Conservation (phyloP, 768 basidiomycete genomes). For the Pleurotus cornucopiae region DNA sequence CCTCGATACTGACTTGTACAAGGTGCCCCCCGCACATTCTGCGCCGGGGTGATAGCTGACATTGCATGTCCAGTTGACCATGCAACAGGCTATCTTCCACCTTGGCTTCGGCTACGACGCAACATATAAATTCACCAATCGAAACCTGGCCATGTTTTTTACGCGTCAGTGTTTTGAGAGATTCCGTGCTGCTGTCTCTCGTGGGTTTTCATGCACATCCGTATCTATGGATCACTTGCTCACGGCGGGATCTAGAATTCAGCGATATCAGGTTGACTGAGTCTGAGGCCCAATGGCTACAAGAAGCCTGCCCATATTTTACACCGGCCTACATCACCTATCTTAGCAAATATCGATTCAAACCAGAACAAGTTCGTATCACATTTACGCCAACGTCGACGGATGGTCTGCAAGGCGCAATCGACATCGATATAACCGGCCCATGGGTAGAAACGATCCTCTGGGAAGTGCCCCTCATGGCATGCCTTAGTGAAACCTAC, state of each 20-base stretch:
- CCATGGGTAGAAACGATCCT: slow-evolving; percentile 83
- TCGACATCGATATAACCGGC: slow-evolving; percentile 72
- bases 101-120: slow-evolving; percentile 72
- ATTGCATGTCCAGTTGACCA: slow-evolving; percentile 60
- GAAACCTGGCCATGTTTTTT: slow-evolving; percentile 62
- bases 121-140: slow-evolving; percentile 79
- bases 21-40: slow-evolving; percentile 41
- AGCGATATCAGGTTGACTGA: slow-evolving; percentile 52
- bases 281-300: slow-evolving; percentile 67
- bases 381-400: slow-evolving; percentile 56
- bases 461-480: slow-evolving; percentile 97
- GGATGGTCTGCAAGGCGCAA: slow-evolving; percentile 47
- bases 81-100: slow-evolving; percentile 88
- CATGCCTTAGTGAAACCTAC: slow-evolving; percentile 85
- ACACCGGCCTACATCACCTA: slow-evolving; percentile 69
- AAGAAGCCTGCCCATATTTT: slow-evolving; percentile 70
- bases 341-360: slow-evolving; percentile 64
- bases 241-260: slow-evolving; percentile 48
- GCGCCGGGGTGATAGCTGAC: neutral
- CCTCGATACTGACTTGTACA: slow-evolving; percentile 94
- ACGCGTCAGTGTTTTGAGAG: slow-evolving; percentile 59
- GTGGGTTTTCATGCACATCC: slow-evolving; percentile 34
- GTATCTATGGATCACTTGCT: slow-evolving; percentile 2
- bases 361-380: slow-evolving; percentile 68
- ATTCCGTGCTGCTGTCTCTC: slow-evolving; percentile 49